Evolutionary conservation across 140 eudicot species (phyloP).

Genomic region (Ambrosia hybrid): DNA sequence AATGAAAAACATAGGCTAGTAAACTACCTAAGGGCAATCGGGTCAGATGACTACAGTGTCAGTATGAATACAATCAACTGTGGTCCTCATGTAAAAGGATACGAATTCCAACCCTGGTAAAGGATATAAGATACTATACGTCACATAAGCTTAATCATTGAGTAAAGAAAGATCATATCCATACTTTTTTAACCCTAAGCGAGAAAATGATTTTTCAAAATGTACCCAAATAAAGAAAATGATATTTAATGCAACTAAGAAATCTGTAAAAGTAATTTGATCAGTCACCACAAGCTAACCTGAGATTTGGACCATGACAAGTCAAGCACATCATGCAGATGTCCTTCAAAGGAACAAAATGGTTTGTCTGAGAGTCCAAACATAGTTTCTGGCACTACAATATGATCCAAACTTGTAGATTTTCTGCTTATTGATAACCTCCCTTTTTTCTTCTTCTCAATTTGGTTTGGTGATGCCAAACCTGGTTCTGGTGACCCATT

Average conservation of each 20-base stretch:
- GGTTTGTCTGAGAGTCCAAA: conserved; percentile 85
- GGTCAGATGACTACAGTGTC: no score
- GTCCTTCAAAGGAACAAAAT: conserved; percentile 81
- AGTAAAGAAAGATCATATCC: neutral
- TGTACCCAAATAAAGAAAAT: neutral
- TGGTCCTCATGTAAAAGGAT: no score
- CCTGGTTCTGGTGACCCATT: conserved; percentile 76
- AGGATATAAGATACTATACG: no score
- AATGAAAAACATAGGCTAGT: no score
- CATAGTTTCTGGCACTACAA: conserved; percentile 73
- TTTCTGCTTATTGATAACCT: conserved; percentile 79
- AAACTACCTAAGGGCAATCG: no score
- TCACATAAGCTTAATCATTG: neutral
- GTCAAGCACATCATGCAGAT: conserved; percentile 79
- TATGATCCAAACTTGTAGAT: conserved; percentile 73
- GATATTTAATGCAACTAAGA: neutral
- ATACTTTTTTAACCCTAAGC: neutral
- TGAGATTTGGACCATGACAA: conserved; percentile 95
- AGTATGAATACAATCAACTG: no score
- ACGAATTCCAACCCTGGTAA: no score
- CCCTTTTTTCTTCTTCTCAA: conserved; percentile 80
- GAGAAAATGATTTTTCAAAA: neutral
- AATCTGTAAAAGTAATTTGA: neutral
- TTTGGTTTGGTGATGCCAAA: conserved; percentile 50
- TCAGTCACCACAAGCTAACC: conserved; percentile 48